Evolutionary conservation across 108 stramenopile genomes (phyloP).

Genomic region (Hondaea fermentalgiana): DNA sequence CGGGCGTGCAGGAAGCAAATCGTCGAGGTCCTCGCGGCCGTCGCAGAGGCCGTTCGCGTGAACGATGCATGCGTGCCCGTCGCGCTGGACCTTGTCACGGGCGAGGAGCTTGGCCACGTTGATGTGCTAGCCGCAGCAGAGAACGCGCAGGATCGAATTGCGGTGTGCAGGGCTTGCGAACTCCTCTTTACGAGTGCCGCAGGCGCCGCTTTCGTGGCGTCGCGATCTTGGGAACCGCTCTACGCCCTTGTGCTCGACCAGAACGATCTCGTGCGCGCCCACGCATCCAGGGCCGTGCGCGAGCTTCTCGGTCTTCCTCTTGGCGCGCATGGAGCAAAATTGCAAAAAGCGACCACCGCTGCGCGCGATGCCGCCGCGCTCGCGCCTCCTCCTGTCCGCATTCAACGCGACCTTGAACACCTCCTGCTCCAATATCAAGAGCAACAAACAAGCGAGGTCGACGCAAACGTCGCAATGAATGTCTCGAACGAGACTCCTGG

Average conservation of each 20-base stretch:
- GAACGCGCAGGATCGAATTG: neutral
- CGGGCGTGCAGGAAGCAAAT: neutral
- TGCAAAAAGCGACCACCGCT: no score
- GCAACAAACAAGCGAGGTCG: no score
- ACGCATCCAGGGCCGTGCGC: neutral
- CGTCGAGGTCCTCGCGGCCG: neutral
- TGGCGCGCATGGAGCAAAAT: neutral
- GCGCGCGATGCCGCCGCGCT: no score
- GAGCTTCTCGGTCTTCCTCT: neutral
- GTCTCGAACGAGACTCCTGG: neutral
- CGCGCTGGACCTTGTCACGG: neutral
- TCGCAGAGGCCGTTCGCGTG: neutral
- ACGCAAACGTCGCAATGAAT: neutral
- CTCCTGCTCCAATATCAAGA: neutral
- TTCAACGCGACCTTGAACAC: neutral
- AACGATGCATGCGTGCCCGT: neutral
- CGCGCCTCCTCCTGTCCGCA: no score
- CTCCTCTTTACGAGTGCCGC: neutral
- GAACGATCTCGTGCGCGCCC: neutral
- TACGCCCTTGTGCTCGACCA: neutral
- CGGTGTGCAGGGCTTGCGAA: neutral
- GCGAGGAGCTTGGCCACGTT: neutral
- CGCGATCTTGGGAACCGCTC: neutral
- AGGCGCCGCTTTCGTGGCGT: neutral
- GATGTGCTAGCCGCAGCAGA: neutral